phyloP scores from a whole-genome alignment of 2,329 filamentous ascomycete genomes.

The Aspergillus novoparasiticus region DNA sequence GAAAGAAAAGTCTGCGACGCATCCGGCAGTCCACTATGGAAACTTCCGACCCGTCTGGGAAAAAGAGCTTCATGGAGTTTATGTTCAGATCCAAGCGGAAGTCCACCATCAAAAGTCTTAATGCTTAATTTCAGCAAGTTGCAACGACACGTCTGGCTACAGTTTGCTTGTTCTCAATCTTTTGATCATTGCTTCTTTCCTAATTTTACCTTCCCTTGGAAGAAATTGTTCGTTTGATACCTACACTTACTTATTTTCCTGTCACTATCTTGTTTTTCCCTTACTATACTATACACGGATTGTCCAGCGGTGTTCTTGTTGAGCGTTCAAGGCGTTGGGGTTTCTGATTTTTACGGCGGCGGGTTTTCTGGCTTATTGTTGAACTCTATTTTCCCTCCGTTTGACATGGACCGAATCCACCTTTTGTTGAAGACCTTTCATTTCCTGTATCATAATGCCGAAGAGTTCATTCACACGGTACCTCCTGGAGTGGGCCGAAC shows the following conservation, averaged over 20 bases:
- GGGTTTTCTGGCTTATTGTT: not conserved
- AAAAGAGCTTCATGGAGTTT: conserved; percentile 28
- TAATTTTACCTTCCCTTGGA: not conserved
- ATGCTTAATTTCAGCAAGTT: conserved; percentile 19
- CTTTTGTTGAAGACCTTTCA: not conserved
- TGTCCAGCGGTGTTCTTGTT: not conserved
- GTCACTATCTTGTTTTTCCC: not conserved
- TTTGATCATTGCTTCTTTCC: not conserved
- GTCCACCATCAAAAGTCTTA: conserved; percentile 21
- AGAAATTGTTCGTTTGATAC: not conserved
- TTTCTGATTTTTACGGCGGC: not conserved
- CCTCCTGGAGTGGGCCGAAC: conserved; percentile 7
- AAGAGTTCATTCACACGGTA: not conserved
- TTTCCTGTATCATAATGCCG: conserved; percentile 1
- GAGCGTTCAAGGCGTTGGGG: not conserved
- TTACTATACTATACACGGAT: not conserved
- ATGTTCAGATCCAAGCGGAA: conserved; percentile 25
- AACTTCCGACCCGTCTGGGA: conserved; percentile 12
- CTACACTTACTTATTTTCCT: not conserved
- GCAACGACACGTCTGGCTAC: not conserved
- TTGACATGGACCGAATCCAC: not conserved
- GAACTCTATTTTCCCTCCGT: not conserved
- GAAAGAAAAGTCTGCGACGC: conserved; percentile 24
- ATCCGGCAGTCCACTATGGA: conserved; percentile 15
- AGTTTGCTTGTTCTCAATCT: not conserved